Conservation (phyloP, 1,284 basidiomycete species). For the Ganoderma meredithae region DNA sequence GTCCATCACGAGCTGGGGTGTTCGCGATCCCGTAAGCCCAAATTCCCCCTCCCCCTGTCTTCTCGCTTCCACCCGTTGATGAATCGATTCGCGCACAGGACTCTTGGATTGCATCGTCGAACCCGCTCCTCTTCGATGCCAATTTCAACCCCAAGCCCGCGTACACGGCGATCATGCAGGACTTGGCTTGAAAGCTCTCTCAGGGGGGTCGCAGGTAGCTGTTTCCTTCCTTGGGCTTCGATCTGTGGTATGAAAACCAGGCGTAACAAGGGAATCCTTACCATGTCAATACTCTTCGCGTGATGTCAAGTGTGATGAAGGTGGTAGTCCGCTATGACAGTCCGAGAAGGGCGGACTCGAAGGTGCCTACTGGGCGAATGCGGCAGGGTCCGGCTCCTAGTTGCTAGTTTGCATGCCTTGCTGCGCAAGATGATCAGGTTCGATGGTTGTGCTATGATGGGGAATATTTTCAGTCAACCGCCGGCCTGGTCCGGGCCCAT, state of each 20-base stretch:
- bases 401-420: no score
- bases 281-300: neutral
- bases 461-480: neutral
- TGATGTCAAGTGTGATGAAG: neutral
- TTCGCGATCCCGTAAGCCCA: constrained; percentile 51
- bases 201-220: neutral
- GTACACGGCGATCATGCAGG: constrained; percentile 51
- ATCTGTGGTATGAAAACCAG: no score
- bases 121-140: constrained; percentile 52
- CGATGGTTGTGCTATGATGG: neutral
- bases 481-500: neutral
- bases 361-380: neutral
- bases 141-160: constrained; percentile 57
- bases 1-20: constrained; percentile 57
- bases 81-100: constrained; percentile 38
- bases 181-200: constrained; percentile 23
- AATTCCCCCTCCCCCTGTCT: neutral
- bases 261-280: no score
- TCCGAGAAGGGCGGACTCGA: neutral
- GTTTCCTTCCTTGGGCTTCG: neutral
- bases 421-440: neutral
- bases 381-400: neutral
- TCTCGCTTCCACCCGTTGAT: neutral
- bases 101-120: constrained; percentile 52
- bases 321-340: neutral